phyloP scores from a whole-genome alignment of 305 asterid species.

The Fraxinus platypoda region DNA sequence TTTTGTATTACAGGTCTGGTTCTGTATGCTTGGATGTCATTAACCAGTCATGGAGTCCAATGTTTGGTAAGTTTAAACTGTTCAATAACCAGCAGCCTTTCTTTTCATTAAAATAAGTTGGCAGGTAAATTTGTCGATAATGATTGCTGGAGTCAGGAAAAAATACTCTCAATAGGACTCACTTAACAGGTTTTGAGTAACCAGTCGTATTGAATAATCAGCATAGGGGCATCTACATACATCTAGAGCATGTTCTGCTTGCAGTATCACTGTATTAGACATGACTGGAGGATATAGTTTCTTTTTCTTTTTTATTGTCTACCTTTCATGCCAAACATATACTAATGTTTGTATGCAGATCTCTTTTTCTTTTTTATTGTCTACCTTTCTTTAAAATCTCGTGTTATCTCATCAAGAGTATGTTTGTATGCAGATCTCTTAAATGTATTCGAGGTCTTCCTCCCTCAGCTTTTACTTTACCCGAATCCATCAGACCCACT shows the following conservation, averaged over 20 bases:
- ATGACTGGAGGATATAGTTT: background rate
- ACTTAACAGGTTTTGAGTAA: background rate
- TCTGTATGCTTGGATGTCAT: constrained; percentile 19
- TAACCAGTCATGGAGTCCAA: constrained; percentile 21
- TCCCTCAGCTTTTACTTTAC: constrained; percentile 16
- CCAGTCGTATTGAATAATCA: background rate
- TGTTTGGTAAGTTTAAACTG: constrained; percentile 23
- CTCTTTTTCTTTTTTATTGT: background rate
- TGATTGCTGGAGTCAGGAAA: background rate
- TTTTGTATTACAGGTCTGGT: constrained; percentile 36
- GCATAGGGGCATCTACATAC: background rate
- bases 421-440: constrained; percentile 12
- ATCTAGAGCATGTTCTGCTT: background rate
- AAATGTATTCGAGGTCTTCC: constrained; percentile 2
- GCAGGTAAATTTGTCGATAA: background rate
- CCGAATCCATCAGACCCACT: constrained; percentile 13
- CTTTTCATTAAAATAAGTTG: background rate
- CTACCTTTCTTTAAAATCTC: background rate
- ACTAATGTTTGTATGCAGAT: too few relatives aligned
- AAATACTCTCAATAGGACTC: background rate
- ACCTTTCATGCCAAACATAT: background rate
- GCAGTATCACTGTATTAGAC: background rate
- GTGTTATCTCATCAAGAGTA: background rate
- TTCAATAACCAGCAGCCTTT: background rate
- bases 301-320: background rate